Conservation (phyloP, 495 filamentous ascomycete species). For the Bacidia gigantensis region DNA sequence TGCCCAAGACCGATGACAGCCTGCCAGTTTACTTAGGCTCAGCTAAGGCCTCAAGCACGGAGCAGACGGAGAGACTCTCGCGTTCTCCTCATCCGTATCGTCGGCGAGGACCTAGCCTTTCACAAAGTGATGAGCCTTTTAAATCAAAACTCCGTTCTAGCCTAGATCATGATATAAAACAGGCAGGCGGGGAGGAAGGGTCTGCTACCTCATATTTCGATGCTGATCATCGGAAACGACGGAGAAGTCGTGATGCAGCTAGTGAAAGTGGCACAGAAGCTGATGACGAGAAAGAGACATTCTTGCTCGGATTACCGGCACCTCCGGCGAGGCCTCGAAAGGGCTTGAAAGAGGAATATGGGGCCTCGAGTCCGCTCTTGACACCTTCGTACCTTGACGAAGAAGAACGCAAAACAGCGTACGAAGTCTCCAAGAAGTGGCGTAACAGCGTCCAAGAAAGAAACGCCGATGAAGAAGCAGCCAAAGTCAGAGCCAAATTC, state of each 20-base stretch:
- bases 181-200: conserved; percentile 7
- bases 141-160: background rate
- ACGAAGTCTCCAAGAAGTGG: conserved; percentile 11
- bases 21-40: background rate
- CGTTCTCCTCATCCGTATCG: conserved; percentile 71
- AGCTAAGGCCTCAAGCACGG: background rate
- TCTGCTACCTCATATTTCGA: conserved; percentile 16
- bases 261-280: conserved; percentile 89
- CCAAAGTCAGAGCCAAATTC: conserved; percentile 22
- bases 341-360: conserved; percentile 38
- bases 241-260: conserved; percentile 38
- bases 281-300: conserved; percentile 62
- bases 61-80: conserved; percentile 22
- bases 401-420: conserved; percentile 23
- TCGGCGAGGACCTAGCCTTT: conserved; percentile 23
- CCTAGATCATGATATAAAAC: background rate
- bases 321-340: conserved; percentile 58
- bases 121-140: conserved; percentile 2
- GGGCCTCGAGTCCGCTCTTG: conserved; percentile 37
- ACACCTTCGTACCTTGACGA: conserved; percentile 47
- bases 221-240: conserved; percentile 17
- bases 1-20: background rate
- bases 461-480: conserved; percentile 11
- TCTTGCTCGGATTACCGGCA: conserved; percentile 69
- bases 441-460: conserved; percentile 7